phyloP scores from a whole-genome alignment of 169 alveolate genomes.

The Cardiosporidium cionae region DNA sequence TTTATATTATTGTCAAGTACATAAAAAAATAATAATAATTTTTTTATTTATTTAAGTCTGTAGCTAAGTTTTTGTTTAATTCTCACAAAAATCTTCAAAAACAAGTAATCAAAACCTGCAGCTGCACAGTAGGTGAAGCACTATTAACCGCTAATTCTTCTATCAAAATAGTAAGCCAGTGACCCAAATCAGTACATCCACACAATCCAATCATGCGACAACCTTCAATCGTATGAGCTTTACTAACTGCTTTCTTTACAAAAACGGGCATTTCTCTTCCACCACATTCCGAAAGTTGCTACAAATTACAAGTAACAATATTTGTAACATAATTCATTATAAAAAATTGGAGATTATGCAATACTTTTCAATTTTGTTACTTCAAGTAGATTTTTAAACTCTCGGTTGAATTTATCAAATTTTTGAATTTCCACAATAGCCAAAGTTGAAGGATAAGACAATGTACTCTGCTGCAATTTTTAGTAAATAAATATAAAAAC shows the following conservation, averaged over 20 bases:
- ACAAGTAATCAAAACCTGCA: no score
- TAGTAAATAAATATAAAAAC: no score
- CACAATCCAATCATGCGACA: slow-evolving; percentile 45
- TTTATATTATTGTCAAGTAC: no score
- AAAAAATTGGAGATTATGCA: no score
- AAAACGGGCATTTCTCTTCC: slow-evolving; percentile 33
- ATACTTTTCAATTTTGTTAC: no score
- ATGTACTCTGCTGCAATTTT: slow-evolving; percentile 35
- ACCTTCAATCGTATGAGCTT: slow-evolving; percentile 35
- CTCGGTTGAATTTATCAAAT: slow-evolving; percentile 32
- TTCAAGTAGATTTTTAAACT: slow-evolving; percentile 38
- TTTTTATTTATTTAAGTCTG: no score
- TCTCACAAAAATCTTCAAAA: no score
- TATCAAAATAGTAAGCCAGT: slow-evolving; percentile 42
- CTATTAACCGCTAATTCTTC: slow-evolving; percentile 32
- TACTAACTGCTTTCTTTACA: slow-evolving; percentile 30
- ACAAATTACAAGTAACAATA: no score
- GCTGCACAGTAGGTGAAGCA: no score
- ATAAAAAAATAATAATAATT: no score
- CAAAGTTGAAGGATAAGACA: slow-evolving; percentile 43
- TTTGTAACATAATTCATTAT: no score
- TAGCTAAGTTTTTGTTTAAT: no score
- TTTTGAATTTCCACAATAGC: slow-evolving; percentile 35
- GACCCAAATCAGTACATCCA: slow-evolving; percentile 45
- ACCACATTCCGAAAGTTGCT: slow-evolving; percentile 42